Evolutionary conservation across 495 filamentous ascomycete genomes (phyloP), one percentile per base, ranked within the genome.

Genomic region (Beverwykella pulmonaria): DNA sequence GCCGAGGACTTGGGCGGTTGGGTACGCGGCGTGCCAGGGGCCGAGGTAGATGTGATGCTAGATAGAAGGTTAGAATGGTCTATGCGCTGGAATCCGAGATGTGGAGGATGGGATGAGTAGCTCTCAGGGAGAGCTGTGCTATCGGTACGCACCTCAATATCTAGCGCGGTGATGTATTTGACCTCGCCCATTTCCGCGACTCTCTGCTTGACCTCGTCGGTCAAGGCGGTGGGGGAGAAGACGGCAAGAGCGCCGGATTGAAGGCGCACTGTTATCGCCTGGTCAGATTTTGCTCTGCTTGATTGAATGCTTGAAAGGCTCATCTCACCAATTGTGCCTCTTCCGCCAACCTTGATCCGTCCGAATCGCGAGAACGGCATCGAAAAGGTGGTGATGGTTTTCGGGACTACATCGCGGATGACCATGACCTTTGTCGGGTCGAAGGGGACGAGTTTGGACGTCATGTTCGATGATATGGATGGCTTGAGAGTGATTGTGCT

Each of bases 201-300:
- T 46, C 85, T 89, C 54, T 83, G 79, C 63, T 83, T 84, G n/a
- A 92, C 88, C 63, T 91, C 88, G 1, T 87, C 81, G 0, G 93
- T 96, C 27, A 97, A 84, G 17, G 84, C 87, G 27, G 92, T 88
- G 29, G 94, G 94, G 2, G 92, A 96, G 83, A 97, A 97, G 69
- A 98, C 89, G 60, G 92, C 92, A 50, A 98, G 83, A 36, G 83
- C 79, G 56, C 92, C 92, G 9, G 87, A 85, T 44, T 82, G 79
- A 68, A 98, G 86, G 56, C 86, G 86, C 70, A 96, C 92, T 92
- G 71, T 48, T 17, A 29, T 44, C 44, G 17, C 6, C 44, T 7
- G 2, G 26, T 70, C 66, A 70, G 69, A 15, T 29, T 17, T 53
- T 22, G 29, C n/a, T 1, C 25, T 5, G 25, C 15, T 23, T 5